phyloP scores from a whole-genome alignment of 2,329 filamentous ascomycete genomes.

The Sclerotinia sclerotiorum region DNA sequence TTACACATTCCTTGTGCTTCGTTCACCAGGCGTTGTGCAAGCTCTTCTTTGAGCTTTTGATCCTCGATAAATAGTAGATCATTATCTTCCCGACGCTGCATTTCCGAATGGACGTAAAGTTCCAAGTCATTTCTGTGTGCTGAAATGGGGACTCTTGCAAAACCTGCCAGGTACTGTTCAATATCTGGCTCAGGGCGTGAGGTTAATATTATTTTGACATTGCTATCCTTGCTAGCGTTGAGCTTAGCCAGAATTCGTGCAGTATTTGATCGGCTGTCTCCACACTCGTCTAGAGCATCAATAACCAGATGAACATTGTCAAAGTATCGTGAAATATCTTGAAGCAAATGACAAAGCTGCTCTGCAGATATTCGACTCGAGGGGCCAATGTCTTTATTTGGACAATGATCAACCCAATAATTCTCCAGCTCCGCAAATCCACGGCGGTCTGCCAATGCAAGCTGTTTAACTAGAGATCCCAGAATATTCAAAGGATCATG shows the following conservation, averaged over 20 bases:
- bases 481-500: neutral
- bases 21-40: slow-evolving; percentile 24
- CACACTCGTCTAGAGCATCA: slow-evolving; percentile 22
- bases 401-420: neutral
- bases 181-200: slow-evolving; percentile 27
- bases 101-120: slow-evolving; percentile 27
- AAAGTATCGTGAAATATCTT: neutral
- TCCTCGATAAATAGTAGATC: neutral
- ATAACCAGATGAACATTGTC: slow-evolving; percentile 11
- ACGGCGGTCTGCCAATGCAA: neutral
- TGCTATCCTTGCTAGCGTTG: slow-evolving; percentile 13
- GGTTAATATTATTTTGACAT: slow-evolving; percentile 26
- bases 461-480: slow-evolving; percentile 13
- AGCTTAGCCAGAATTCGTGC: slow-evolving; percentile 19
- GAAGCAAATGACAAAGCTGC: neutral
- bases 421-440: neutral
- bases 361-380: neutral
- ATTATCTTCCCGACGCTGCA: slow-evolving; percentile 23
- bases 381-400: neutral
- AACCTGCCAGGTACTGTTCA: slow-evolving; percentile 12
- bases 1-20: slow-evolving; percentile 29
- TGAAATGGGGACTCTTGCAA: slow-evolving; percentile 25
- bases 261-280: neutral
- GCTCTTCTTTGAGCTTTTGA: slow-evolving; percentile 25
- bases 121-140: slow-evolving; percentile 27